Base-by-base conservation (phyloP, 179 eudicot species). In the Actinidia arguta region DNA sequence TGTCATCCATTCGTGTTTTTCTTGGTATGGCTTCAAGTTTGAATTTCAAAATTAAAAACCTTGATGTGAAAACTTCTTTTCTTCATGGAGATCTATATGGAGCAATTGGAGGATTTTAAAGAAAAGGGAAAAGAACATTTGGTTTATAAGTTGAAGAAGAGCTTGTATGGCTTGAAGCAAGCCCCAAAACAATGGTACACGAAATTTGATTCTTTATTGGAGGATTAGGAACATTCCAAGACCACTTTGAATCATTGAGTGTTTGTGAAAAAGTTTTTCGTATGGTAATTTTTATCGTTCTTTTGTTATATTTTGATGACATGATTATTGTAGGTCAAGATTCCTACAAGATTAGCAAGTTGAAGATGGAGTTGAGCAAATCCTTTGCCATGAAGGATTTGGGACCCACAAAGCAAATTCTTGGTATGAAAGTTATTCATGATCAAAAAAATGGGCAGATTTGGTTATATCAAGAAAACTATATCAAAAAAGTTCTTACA, bases 311-410 rank as follows among this genome's bases (percentile, higher is more conserved):
- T n/a, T n/a, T n/a, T n/a, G n/a, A n/a, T n/a, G n/a, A 50, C 5
- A 50, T 50, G 54, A 5, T 50, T 10, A 20, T 18, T 62, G 25
- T 20, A 22, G 25, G 25, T 4, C 24, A 62, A 20, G 24, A 18
- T 62, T 1, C 24, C 7, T 20, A 5, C 11, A 63, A 24, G 39
- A 63, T 63, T 25, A 5, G 25, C 8, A 25, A 63, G 11, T 9
- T 63, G 8, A 63, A 24, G 13, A 4, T 58, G 14, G 68, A 63
- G 68, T 63, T 25, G 39, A 63, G 68, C 36, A 63, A 25, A 25
- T 63, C 68, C 39, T 63, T 63, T 63, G 39, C 68, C 8, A 25
- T 63, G 68, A 63, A 63, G 39, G 68, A 63, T 63, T 63, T 63
- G 39, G 68, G 6, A 8, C 4, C 4, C 12, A 0, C n/a, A 58